phyloP scores from a whole-genome alignment of 768 basidiomycete genomes.

The Nevesoporus exiguus region DNA sequence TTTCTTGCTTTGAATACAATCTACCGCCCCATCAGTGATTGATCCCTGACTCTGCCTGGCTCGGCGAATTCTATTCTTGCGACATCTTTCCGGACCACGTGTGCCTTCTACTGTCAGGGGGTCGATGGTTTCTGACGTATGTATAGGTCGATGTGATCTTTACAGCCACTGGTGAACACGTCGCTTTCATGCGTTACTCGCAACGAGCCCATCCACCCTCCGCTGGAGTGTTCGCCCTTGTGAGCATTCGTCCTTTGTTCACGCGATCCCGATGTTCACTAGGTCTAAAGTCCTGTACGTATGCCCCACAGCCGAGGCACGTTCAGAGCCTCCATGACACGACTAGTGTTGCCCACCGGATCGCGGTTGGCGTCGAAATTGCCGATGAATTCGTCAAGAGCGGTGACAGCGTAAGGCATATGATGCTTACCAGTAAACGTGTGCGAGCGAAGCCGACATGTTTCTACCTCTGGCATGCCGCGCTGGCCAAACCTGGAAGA shows the following conservation, averaged over 20 bases:
- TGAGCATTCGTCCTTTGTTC: constrained; percentile 13
- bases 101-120: neutral
- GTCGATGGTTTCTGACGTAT: neutral
- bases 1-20: constrained; percentile 7
- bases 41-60: neutral
- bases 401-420: neutral
- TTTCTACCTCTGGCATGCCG: neutral
- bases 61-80: neutral
- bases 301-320: no score
- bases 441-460: neutral
- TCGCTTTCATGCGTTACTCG: neutral
- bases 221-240: constrained; percentile 25
- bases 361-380: neutral
- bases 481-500: no score
- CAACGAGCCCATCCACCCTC: neutral
- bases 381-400: neutral
- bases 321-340: no score
- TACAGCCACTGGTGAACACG: neutral
- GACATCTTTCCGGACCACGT: constrained; percentile 19
- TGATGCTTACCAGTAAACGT: neutral
- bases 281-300: no score
- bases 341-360: neutral
- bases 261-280: neutral
- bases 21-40: neutral
- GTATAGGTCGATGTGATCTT: neutral